A percentile compares a stretch with the other conserved stretches of the same genome.
Evolutionary conservation across 306 rosid species (phyloP).

Genomic region (Cucumis melo): DNA sequence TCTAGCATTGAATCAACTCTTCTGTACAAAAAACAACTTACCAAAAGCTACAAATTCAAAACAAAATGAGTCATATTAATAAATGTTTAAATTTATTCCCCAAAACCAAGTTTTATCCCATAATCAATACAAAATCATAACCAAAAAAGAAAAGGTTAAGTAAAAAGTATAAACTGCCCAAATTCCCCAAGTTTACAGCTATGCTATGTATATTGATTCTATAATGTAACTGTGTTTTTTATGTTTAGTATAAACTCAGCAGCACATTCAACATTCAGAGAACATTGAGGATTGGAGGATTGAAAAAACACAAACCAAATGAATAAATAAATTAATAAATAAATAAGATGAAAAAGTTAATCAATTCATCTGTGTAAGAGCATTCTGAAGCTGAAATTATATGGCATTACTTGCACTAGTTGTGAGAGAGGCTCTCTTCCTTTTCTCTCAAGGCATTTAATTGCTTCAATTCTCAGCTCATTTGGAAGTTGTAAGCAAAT

Average conservation of each 20-base stretch:
- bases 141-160: background rate
- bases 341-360: background rate
- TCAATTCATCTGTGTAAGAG: constrained; percentile 31
- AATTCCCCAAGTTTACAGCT: background rate
- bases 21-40: background rate
- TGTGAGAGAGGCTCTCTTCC: constrained; percentile 43
- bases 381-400: constrained; percentile 77
- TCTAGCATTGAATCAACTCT: background rate
- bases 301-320: background rate
- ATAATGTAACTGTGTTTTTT: background rate
- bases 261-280: background rate
- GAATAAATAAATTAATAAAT: background rate
- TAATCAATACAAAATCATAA: background rate
- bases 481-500: constrained; percentile 66
- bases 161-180: background rate
- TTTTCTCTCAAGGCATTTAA: constrained; percentile 51
- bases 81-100: background rate
- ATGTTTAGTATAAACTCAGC: background rate
- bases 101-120: background rate
- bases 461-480: constrained; percentile 50
- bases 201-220: background rate
- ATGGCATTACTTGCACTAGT: constrained; percentile 49
- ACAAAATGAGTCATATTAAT: background rate
- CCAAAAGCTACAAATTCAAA: background rate
- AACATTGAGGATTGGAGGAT: background rate